Evolutionary conservation across 2,329 filamentous ascomycete species (phyloP).

Genomic region (Neoarthrinium moseri): DNA sequence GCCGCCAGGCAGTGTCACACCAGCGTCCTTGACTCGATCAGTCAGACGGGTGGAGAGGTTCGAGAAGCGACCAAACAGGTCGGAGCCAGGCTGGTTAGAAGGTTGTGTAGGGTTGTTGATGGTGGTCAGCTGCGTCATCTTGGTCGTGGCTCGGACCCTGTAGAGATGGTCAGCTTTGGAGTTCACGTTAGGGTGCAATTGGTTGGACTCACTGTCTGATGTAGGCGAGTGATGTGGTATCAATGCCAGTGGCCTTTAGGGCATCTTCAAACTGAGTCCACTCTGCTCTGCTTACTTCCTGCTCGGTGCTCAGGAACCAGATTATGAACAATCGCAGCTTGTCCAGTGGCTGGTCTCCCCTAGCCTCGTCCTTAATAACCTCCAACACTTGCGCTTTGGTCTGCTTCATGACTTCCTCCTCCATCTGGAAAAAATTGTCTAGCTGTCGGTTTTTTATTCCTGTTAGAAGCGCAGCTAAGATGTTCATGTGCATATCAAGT

Average conservation of each 20-base stretch:
- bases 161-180: conserved; percentile 22
- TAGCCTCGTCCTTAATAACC: conserved; percentile 74
- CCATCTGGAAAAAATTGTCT: conserved; percentile 93
- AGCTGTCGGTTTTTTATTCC: conserved; percentile 94
- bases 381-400: conserved; percentile 87
- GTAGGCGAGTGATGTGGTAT: conserved; percentile 78
- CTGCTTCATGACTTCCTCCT: conserved; percentile 90
- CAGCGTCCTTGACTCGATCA: conserved; percentile 88
- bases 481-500: conserved; percentile 99
- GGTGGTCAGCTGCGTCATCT: conserved; percentile 97
- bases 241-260: conserved; percentile 70
- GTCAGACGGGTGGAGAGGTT: conserved; percentile 89
- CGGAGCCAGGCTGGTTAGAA: conserved; percentile 60
- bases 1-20: conserved; percentile 66
- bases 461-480: conserved; percentile 70
- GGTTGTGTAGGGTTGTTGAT: conserved; percentile 72
- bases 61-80: conserved; percentile 91
- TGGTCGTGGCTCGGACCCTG: conserved; percentile 87
- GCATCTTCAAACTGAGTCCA: conserved; percentile 86
- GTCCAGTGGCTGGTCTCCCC: conserved; percentile 81
- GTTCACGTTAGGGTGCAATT: neutral
- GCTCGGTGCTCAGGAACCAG: conserved; percentile 93
- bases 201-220: conserved; percentile 68
- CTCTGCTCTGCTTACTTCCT: conserved; percentile 78
- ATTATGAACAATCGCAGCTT: conserved; percentile 95